phyloP scores from a whole-genome alignment of 2,329 filamentous ascomycete genomes.

The Daldinia sp. region DNA sequence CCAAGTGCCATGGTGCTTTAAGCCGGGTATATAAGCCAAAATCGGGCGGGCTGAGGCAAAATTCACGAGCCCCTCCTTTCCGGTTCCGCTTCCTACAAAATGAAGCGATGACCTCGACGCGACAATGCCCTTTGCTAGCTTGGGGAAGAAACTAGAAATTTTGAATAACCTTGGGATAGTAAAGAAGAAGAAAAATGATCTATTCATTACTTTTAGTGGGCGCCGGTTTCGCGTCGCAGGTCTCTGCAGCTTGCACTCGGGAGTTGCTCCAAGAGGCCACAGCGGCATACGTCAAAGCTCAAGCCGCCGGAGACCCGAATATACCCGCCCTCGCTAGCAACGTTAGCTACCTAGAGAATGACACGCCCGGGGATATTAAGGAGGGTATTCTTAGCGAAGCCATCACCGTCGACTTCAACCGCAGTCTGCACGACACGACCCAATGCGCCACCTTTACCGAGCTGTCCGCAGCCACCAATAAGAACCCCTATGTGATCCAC shows the following conservation, averaged over 20 bases:
- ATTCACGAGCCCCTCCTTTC: conserved; percentile 27
- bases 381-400: conserved; percentile 43
- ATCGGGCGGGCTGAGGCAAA: conserved; percentile 23
- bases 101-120: conserved; percentile 14
- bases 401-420: conserved; percentile 48
- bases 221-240: conserved; percentile 31
- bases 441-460: conserved; percentile 54
- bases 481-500: conserved; percentile 47
- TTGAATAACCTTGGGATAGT: neutral
- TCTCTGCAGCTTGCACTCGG: conserved; percentile 38
- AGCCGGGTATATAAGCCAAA: conserved; percentile 38
- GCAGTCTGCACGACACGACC: conserved; percentile 48
- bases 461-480: conserved; percentile 47
- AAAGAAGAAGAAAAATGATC: conserved; percentile 30
- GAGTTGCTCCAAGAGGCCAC: conserved; percentile 37
- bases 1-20: conserved; percentile 27
- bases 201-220: conserved; percentile 27
- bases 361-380: conserved; percentile 38
- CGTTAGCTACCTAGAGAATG: conserved; percentile 48
- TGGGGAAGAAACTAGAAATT: neutral
- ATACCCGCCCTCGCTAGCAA: conserved; percentile 29
- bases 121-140: neutral
- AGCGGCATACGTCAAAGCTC: conserved; percentile 40
- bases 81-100: conserved; percentile 27
- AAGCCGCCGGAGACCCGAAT: conserved; percentile 34